Percentiles rank a stretch among this genome's conserved stretches.
Conservation (phyloP, 352 stramenopile genomes). For the Globisporangium nodosum region DNA sequence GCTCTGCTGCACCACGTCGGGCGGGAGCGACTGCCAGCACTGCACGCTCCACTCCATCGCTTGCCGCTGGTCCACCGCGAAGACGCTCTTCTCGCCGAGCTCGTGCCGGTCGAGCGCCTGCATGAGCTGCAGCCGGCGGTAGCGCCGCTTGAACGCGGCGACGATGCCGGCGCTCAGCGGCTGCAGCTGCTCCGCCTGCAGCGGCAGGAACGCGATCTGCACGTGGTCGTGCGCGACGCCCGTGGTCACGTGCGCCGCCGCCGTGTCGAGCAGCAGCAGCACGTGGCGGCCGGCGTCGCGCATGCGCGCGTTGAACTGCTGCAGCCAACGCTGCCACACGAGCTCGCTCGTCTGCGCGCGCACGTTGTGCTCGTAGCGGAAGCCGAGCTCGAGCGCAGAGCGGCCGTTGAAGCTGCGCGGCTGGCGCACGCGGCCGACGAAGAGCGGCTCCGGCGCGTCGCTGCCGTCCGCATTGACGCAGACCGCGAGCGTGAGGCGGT, state of each 20-base stretch:
- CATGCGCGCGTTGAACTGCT: conserved; percentile 16
- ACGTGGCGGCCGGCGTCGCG: conserved; percentile 14
- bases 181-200: conserved; percentile 11
- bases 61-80: conserved; percentile 14
- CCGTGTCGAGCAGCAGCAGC: conserved; percentile 18
- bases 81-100: conserved; percentile 11
- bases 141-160: conserved; percentile 19
- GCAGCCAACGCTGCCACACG: conserved; percentile 19
- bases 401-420: conserved; percentile 9
- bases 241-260: conserved; percentile 11
- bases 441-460: conserved; percentile 14
- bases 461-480: conserved; percentile 13
- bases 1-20: conserved; percentile 2
- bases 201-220: conserved; percentile 12
- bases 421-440: conserved; percentile 10
- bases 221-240: conserved; percentile 14
- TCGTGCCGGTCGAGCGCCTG: conserved; percentile 17
- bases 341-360: conserved; percentile 15
- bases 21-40: conserved; percentile 6
- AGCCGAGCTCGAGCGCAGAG: conserved; percentile 9
- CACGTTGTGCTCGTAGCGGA: conserved; percentile 16
- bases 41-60: conserved; percentile 14
- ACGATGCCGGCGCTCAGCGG: conserved; percentile 17
- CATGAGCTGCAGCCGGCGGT: conserved; percentile 13
- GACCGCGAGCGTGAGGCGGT: conserved; percentile 12